Conservation (phyloP, 1,139 yeast genomes). For the Geotrichum citri-aurantii region DNA sequence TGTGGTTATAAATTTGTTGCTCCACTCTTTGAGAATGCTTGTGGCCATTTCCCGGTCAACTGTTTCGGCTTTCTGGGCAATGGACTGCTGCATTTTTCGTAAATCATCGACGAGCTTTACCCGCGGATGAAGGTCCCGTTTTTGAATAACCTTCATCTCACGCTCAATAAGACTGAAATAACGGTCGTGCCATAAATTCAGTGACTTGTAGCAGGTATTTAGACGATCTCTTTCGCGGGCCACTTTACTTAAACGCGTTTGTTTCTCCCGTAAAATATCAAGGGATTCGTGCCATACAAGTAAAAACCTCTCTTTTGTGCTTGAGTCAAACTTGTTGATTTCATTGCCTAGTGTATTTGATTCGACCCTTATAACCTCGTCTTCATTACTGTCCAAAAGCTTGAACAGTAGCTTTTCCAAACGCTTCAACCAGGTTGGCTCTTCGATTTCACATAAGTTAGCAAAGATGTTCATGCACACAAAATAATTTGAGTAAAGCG, state of each 20-base stretch:
- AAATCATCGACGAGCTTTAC: not conserved
- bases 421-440: conserved; percentile 9
- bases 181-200: not conserved
- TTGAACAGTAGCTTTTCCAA: not conserved
- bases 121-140: not conserved
- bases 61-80: not conserved
- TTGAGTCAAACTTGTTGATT: conserved; percentile 10
- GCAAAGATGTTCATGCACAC: conserved; percentile 10
- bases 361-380: not conserved
- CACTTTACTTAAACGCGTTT: not conserved
- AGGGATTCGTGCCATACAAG: conserved; percentile 15
- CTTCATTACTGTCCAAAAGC: not conserved
- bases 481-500: conserved; percentile 10
- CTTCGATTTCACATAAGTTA: conserved; percentile 5
- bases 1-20: not conserved
- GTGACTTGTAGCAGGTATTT: not conserved
- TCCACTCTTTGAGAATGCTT: not conserved
- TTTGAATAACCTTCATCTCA: not conserved
- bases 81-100: not conserved
- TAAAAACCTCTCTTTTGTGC: conserved; percentile 14
- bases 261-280: not conserved
- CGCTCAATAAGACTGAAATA: not conserved
- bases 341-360: conserved; percentile 7
- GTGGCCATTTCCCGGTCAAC: not conserved
- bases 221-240: not conserved